Base-by-base conservation (phyloP, 75 land plant species). In the Azolla pinnata region DNA sequence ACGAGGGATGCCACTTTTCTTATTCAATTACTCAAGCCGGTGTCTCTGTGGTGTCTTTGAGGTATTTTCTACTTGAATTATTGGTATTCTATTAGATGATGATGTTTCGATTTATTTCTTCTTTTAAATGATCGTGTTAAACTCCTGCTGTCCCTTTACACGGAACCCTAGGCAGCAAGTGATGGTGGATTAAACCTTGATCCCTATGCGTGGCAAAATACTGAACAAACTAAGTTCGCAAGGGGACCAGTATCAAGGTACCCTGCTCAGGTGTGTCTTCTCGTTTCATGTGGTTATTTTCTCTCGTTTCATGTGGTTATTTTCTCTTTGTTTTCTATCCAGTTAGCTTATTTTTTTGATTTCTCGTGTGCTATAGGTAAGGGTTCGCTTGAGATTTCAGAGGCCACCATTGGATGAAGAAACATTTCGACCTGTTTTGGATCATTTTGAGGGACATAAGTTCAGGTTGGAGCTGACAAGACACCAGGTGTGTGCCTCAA, bases 81-180 rank as follows among this genome's bases (percentile, higher is more conserved):
- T n/a, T n/a, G n/a, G 40, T 35, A 35, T 12, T 35, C 10, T 35
- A 12, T 5, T 12, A 35, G 40, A 35, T 35, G 40, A 5, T 35
- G 12, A 12, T 35, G 12, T 35, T 12, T 35, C 12, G 40, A 5
- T 5, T 12, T 5, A 12, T 35, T 35, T 35, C 12, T 35, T 5
- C 12, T 35, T 35, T 35, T 5, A 35, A 12, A 5, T 5, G 40
- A 5, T 5, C 5, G 40, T 12, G 40, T 35, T 35, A 35, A 5
- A 12, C 40, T 35, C 40, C 12, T 35, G 40, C 40, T 35, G 40
- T 12, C 10, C 40, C 5, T 35, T 35, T n/a, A n/a, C n/a, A n/a
- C n/a, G n/a, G n/a, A n/a, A n/a, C n/a, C n/a, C 4, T 55, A 70
- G 73, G 73, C 73, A 30, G 68, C 69, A 31, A 70, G 73, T 51